These are phyloP conservation scores for Collybiopsis luxurians DNA, from an alignment of 768 basidiomycete species.

Conservation along the genomic window DNA sequence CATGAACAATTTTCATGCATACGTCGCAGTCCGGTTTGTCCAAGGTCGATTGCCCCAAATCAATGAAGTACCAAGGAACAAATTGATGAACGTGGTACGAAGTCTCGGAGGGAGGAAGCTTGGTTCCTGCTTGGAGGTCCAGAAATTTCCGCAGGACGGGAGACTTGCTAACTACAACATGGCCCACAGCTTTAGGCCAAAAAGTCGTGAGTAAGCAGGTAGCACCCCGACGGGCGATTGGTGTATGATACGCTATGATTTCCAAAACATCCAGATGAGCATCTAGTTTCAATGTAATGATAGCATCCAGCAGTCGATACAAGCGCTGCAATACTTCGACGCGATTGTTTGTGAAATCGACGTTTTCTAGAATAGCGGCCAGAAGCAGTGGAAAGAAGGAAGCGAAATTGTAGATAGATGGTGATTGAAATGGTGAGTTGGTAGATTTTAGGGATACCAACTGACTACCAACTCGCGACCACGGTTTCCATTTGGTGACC, in stretches of 20 bases:
- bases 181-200: constrained; percentile 72
- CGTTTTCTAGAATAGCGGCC: constrained; percentile 54
- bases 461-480: constrained; percentile 19
- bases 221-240: constrained; percentile 52
- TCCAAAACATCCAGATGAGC: constrained; percentile 70
- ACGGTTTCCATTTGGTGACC: constrained; percentile 24
- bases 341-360: constrained; percentile 38
- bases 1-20: constrained; percentile 52
- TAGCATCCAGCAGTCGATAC: constrained; percentile 48
- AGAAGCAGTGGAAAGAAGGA: constrained; percentile 65
- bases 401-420: constrained; percentile 55
- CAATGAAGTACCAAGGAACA: constrained; percentile 59
- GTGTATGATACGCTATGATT: constrained; percentile 64
- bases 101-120: constrained; percentile 6
- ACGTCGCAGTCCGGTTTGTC: constrained; percentile 48
- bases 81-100: constrained; percentile 58
- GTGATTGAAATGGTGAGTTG: constrained; percentile 54
- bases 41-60: constrained; percentile 20
- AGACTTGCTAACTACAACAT: constrained; percentile 56
- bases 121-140: constrained; percentile 5
- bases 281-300: constrained; percentile 62
- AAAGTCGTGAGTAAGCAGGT: constrained; percentile 53
- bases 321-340: constrained; percentile 45
- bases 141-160: constrained; percentile 12
- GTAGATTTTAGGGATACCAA: constrained; percentile 41